Evolutionary conservation across 1,284 basidiomycete species (phyloP), one percentile per base, ranked within the genome.

Genomic region (Stygiomarasmius scandens): DNA sequence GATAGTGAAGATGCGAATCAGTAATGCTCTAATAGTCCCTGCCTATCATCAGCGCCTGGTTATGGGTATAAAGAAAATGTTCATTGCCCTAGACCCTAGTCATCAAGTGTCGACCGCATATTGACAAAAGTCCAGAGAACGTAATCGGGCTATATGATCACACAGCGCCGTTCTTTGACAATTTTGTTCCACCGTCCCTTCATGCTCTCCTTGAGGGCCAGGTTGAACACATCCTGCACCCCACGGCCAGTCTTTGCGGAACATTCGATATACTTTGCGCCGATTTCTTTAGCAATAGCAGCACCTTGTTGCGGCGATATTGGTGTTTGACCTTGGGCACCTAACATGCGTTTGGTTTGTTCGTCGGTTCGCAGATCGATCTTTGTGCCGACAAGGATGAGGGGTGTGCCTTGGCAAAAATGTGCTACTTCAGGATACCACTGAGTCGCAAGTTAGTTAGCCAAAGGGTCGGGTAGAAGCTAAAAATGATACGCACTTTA

Each of bases 371-470:
- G 87, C 44, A 98, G 79, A 74, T 99, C 96, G 53, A 81, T 95
- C 80, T 99, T 99, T 52, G 95, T 95, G 24, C 87, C 96, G 49
- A 99, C 93, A 27, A 99, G 84, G 64, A 99, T 87, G 61, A 96
- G 82, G 1, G 96, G 97, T 4, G 95, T 94, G 64, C 86, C 87
- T 70, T 96, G 93, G 78, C 95, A 98, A 69, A 98, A 99, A 74
- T 99, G 97, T 41, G 93, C 89, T 58, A 99, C 93, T 76, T 99
- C 96, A 25, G 96, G 95, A 74, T 90, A 94, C 96, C 96, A 99
- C 93, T 96, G 71, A n/a, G n/a, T n/a, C n/a, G n/a, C n/a, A n/a
- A n/a, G n/a, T n/a, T n/a, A n/a, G n/a, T n/a, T n/a, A n/a, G n/a
- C n/a, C n/a, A n/a, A n/a, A n/a, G n/a, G n/a, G n/a, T n/a, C n/a